A percentile compares a stretch with the other conserved stretches of the same genome.
phyloP scores from a whole-genome alignment of 75 land plant genomes.

The Gnetum montanum region DNA sequence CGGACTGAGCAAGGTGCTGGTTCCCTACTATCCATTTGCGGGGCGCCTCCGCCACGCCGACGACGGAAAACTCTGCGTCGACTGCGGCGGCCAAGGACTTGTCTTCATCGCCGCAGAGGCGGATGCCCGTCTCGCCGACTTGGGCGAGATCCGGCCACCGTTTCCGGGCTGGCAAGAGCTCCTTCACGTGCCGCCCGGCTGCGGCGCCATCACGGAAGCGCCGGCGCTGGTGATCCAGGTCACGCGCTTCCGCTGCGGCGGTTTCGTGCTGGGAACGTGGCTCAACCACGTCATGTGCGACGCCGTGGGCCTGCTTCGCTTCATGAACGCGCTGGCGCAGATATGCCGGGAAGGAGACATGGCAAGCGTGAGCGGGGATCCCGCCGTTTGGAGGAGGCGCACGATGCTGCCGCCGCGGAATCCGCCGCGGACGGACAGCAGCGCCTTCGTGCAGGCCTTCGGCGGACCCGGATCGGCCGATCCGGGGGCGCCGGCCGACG shows the following conservation, averaged over 20 bases:
- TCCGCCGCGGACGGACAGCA: constrained; percentile 20
- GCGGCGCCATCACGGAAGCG: constrained; percentile 1
- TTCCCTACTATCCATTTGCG: constrained; percentile 52
- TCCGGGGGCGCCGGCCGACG: background rate
- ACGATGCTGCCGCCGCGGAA: constrained; percentile 24
- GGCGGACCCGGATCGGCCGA: background rate
- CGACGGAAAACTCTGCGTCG: constrained; percentile 29
- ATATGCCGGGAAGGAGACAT: constrained; percentile 38
- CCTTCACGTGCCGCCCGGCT: constrained; percentile 26
- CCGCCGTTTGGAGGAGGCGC: constrained; percentile 41
- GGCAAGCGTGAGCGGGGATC: constrained; percentile 18
- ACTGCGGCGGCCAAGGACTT: constrained; percentile 57
- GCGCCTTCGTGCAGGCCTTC: constrained; percentile 28
- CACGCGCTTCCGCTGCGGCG: constrained; percentile 41
- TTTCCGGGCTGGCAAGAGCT: constrained; percentile 26
- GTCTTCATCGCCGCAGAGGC: constrained; percentile 49
- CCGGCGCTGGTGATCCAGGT: constrained; percentile 36
- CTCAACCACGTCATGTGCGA: constrained; percentile 42
- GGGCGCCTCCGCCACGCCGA: constrained; percentile 31
- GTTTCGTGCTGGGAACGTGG: constrained; percentile 30
- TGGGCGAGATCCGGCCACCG: constrained; percentile 31
- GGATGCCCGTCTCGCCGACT: constrained; percentile 29
- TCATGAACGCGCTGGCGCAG: constrained; percentile 40
- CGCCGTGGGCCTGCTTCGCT: constrained; percentile 29
- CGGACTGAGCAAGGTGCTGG: constrained; percentile 31